Conservation (phyloP, 208 protist genomes). For the Trypanosoma lewisi region DNA sequence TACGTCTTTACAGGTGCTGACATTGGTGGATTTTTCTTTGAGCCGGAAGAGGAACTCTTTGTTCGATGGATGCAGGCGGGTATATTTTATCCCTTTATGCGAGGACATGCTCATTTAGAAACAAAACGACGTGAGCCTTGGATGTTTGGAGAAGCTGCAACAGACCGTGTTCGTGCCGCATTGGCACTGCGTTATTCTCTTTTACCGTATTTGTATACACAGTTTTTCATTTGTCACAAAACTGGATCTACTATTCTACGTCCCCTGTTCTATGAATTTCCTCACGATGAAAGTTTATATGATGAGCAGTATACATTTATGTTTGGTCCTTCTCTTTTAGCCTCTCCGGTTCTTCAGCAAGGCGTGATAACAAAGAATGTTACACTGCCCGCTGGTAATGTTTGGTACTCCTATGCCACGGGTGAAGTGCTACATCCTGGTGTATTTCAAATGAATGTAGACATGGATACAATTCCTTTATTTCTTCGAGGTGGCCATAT, state of each 20-base stretch:
- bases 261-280: conserved; percentile 96
- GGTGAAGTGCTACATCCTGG: conserved; percentile 34
- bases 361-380: conserved; percentile 49
- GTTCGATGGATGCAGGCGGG: conserved; percentile 97
- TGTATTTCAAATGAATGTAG: conserved; percentile 43
- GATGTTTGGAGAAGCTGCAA: conserved; percentile 86
- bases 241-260: conserved; percentile 90
- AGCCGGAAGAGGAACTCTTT: conserved; percentile 95
- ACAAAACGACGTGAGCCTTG: conserved; percentile 98
- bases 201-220: conserved; percentile 97
- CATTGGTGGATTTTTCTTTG: conserved; percentile 98
- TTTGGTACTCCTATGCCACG: conserved; percentile 77
- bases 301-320: conserved; percentile 92
- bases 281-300: conserved; percentile 66
- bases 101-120: conserved; percentile 96
- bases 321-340: conserved; percentile 88
- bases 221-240: conserved; percentile 84
- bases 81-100: conserved; percentile 97
- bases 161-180: conserved; percentile 60
- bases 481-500: conserved; percentile 93
- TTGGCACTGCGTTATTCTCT: conserved; percentile 92
- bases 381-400: conserved; percentile 63
- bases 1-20: conserved; percentile 96
- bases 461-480: conserved; percentile 89
- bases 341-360: conserved; percentile 79